These are phyloP conservation scores for Irpex sp. DNA, from an alignment of 1,284 basidiomycete species.

Conservation along the genomic window DNA sequence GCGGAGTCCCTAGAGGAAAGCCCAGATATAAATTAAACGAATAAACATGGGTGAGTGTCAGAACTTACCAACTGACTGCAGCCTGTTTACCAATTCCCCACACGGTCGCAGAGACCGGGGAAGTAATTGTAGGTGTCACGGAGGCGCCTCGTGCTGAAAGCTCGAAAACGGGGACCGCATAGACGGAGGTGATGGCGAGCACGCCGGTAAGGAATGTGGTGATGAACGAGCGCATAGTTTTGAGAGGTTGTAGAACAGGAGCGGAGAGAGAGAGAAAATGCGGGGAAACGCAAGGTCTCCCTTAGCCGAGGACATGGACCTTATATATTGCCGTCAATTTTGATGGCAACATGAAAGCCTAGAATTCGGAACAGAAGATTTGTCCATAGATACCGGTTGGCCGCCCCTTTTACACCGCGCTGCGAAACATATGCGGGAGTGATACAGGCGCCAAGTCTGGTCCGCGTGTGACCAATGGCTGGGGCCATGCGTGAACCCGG, in stretches of 20 bases:
- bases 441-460: no score
- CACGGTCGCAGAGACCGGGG: conserved; percentile 10
- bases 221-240: conserved; percentile 12
- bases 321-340: neutral
- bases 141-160: conserved; percentile 8
- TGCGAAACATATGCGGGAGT: no score
- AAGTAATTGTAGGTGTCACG: conserved; percentile 7
- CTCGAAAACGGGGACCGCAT: neutral
- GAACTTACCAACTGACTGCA: conserved; percentile 10
- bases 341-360: neutral
- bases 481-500: no score
- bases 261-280: neutral
- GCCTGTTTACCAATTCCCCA: conserved; percentile 12
- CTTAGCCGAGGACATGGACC: neutral
- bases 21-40: neutral
- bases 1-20: conserved; percentile 2
- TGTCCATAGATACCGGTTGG: no score
- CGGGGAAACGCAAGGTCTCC: neutral
- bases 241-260: neutral
- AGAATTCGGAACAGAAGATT: neutral
- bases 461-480: no score
- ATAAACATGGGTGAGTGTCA: neutral
- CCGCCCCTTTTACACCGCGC: no score
- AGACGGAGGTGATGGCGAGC: conserved; percentile 5
- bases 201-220: conserved; percentile 14